Percentiles rank a stretch among this genome's conserved stretches.
phyloP scores from a whole-genome alignment of 2,329 filamentous ascomycete species.

The Fusarium piperis region DNA sequence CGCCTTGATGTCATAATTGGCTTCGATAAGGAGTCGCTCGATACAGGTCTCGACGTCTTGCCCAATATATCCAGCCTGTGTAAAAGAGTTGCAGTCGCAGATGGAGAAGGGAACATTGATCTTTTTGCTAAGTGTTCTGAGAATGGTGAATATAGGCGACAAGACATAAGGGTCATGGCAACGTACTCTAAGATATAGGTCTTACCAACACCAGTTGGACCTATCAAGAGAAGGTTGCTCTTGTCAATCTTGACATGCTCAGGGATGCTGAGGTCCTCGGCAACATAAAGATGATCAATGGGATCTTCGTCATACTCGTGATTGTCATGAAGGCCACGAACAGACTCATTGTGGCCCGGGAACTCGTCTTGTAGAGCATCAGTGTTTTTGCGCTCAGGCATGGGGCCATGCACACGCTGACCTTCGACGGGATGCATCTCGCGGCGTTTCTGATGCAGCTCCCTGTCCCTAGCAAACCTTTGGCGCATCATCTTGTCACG shows the following conservation, averaged over 20 bases:
- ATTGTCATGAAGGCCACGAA: conserved; percentile 53
- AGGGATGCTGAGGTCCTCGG: conserved; percentile 56
- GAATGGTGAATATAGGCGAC: conserved; percentile 28
- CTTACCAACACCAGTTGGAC: conserved; percentile 94
- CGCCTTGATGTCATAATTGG: conserved; percentile 86
- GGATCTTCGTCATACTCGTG: conserved; percentile 44
- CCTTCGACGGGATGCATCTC: conserved; percentile 83
- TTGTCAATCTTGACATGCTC: conserved; percentile 84
- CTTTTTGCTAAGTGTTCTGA: conserved; percentile 86
- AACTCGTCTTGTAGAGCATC: conserved; percentile 61
- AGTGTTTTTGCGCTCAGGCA: conserved; percentile 48
- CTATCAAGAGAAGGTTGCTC: conserved; percentile 90
- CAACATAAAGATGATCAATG: conserved; percentile 57
- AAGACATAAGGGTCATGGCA: not conserved
- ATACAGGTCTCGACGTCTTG: conserved; percentile 98
- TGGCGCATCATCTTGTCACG: conserved; percentile 76
- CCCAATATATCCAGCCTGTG: conserved; percentile 96
- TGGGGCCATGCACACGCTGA: conserved; percentile 52
- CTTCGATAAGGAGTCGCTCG: conserved; percentile 86
- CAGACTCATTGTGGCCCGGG: conserved; percentile 60
- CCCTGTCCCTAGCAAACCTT: conserved; percentile 74
- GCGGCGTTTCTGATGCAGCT: conserved; percentile 61
- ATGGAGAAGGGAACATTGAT: conserved; percentile 97
- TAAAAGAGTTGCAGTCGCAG: conserved; percentile 95
- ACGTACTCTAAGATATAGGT: conserved; percentile 85